A percentile compares a stretch with the other conserved stretches of the same genome.
Conservation (phyloP, 129 eudicot genomes). For the Silybum marianum region DNA sequence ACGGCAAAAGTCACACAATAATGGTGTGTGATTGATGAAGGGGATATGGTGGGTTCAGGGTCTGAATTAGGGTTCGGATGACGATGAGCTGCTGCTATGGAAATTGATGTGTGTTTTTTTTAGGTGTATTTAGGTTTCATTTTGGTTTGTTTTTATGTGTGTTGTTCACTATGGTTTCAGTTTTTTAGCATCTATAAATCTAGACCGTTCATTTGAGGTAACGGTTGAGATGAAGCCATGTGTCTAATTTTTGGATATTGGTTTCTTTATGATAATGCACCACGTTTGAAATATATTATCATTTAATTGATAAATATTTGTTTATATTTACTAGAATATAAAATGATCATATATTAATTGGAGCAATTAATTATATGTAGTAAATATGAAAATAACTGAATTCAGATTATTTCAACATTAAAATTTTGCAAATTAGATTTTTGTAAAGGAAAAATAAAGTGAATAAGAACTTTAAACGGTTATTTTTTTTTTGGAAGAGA, state of each 20-base stretch:
- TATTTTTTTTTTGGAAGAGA: too few species aligned
- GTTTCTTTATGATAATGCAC: not conserved
- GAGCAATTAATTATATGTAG: too few species aligned
- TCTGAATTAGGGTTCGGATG: slow-evolving; percentile 35
- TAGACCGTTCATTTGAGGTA: slow-evolving; percentile 28
- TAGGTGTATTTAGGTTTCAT: slow-evolving; percentile 33
- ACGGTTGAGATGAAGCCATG: slow-evolving; percentile 31
- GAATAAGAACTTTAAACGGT: too few species aligned
- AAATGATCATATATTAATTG: too few species aligned
- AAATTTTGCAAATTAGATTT: too few species aligned
- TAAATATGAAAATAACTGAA: too few species aligned
- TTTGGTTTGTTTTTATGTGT: slow-evolving; percentile 18
- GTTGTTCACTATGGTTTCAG: slow-evolving; percentile 16
- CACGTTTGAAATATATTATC: too few species aligned
- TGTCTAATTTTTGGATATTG: slow-evolving; percentile 3
- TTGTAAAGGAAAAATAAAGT: too few species aligned
- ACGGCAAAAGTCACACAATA: not conserved
- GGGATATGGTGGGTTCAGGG: not conserved
- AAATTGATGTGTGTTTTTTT: slow-evolving; percentile 35
- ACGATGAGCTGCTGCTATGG: slow-evolving; percentile 29
- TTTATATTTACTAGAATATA: too few species aligned
- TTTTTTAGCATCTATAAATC: slow-evolving; percentile 19
- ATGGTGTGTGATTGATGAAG: slow-evolving; percentile 12
- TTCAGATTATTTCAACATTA: too few species aligned
- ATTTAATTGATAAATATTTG: too few species aligned